Conservation (phyloP, 345 rosid genomes). For the Pistacia vera region DNA sequence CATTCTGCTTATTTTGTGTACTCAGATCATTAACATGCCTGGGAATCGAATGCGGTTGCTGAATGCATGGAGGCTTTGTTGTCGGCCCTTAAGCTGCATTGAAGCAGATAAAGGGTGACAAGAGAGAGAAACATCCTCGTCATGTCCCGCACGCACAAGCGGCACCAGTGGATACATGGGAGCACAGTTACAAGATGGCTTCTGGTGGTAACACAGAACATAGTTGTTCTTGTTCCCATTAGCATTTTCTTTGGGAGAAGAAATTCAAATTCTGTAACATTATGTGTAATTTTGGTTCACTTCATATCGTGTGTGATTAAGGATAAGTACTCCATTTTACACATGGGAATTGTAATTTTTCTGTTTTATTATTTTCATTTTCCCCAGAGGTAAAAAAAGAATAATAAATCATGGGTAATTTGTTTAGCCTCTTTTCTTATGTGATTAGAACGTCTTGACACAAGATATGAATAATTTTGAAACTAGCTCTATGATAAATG, state of each 20-base stretch:
- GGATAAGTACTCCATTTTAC: too few species aligned
- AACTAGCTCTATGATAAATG: too few species aligned
- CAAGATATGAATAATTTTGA: too few species aligned
- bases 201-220: conserved; percentile 29
- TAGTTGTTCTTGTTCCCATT: conserved; percentile 48
- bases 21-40: conserved; percentile 94
- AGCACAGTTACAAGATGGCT: conserved; percentile 62
- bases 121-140: conserved; percentile 88
- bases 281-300: too few species aligned
- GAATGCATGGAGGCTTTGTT: conserved; percentile 95
- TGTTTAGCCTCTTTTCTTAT: too few species aligned
- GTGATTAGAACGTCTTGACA: too few species aligned
- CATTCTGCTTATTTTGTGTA: neutral
- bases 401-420: too few species aligned
- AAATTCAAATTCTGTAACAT: neutral
- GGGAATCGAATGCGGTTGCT: conserved; percentile 90
- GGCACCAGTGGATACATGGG: conserved; percentile 63
- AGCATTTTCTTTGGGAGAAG: neutral
- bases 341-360: too few species aligned
- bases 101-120: conserved; percentile 92
- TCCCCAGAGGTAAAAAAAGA: too few species aligned
- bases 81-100: conserved; percentile 84
- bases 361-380: too few species aligned
- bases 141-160: conserved; percentile 80
- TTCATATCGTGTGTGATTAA: neutral